Evolutionary conservation across 1,139 yeast genomes (phyloP), one percentile per base, ranked within the genome.

Genomic region (Nakaseomyces delphensis): DNA sequence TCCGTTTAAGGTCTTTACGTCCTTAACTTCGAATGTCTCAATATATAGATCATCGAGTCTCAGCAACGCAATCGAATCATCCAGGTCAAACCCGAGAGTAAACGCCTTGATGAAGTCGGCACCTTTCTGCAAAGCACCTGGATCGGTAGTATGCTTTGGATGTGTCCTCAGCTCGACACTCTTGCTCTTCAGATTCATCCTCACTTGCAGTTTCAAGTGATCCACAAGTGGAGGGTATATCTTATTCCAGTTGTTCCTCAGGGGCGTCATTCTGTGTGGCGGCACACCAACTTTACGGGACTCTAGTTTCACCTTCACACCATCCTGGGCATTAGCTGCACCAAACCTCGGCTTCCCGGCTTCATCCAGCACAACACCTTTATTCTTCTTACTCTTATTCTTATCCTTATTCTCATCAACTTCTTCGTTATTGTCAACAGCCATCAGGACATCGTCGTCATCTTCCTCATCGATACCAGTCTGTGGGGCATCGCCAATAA

Each of bases 21-120:
- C 99, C 65, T 93, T 91, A 56, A 91, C 75, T 62, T 91, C 99
- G 62, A 91, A 91, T 2, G 97, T 87, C 66, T 91, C 98, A 52
- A 93, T 87, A 69, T 89, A 91, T 53, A 91, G 74, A 64, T 91
- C 99, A 63, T 91, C 98, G 59, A 91, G 73, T 66, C 98, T 79
- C 56, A 91, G 72, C 48, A 91, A 70, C 6, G 99, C 96, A 56
- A 93, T 85, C 38, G 98, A 91, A 64, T 91, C 99, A 62, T 93
- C 98, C 36, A 89, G 78, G 60, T 91, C 99, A 58, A 91, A 91
- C 10, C 99, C 99, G 42, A 89, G 73, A 20, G 96, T 81, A 64
- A 93, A 91, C 1, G 98, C 97, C 61, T 84, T 83, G 48, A 91
- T 76, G 60, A 91, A 91, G 66, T 91, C 99, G 19, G 95, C 96